A percentile compares a stretch with the other conserved stretches of the same genome.
Conservation (phyloP, 495 filamentous ascomycete species). For the Parmelia sp. region DNA sequence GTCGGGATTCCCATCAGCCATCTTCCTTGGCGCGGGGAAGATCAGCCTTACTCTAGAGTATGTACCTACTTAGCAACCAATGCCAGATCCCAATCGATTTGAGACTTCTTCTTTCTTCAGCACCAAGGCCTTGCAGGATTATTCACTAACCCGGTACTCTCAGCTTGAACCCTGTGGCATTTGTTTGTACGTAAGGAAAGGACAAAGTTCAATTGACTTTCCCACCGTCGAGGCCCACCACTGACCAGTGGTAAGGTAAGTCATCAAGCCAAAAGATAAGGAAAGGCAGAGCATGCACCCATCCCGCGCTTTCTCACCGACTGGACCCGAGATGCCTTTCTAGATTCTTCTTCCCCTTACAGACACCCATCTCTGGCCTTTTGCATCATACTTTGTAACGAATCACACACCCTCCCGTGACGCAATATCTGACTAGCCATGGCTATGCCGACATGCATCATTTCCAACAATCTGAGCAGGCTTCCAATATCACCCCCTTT, state of each 20-base stretch:
- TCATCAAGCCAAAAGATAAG: slow-evolving; percentile 9
- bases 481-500: not conserved
- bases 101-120: not conserved
- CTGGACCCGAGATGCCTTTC: not conserved
- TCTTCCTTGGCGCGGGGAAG: not conserved
- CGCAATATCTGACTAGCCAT: not conserved
- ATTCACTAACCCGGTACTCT: not conserved
- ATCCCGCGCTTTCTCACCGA: slow-evolving; percentile 6
- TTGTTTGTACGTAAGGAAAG: not conserved
- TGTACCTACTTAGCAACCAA: too few relatives aligned
- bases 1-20: too few relatives aligned
- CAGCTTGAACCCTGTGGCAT: not conserved
- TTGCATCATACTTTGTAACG: not conserved
- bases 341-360: not conserved
- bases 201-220: not conserved
- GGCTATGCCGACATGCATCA: not conserved
- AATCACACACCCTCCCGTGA: not conserved
- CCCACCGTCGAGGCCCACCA: too few relatives aligned
- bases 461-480: not conserved
- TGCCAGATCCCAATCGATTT: not conserved
- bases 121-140: not conserved
- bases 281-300: not conserved
- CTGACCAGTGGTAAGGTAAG: slow-evolving; percentile 1
- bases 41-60: slow-evolving; percentile 2
- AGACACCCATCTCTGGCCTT: not conserved